phyloP scores from a whole-genome alignment of 352 stramenopile species.

The Pythium coloratum region DNA sequence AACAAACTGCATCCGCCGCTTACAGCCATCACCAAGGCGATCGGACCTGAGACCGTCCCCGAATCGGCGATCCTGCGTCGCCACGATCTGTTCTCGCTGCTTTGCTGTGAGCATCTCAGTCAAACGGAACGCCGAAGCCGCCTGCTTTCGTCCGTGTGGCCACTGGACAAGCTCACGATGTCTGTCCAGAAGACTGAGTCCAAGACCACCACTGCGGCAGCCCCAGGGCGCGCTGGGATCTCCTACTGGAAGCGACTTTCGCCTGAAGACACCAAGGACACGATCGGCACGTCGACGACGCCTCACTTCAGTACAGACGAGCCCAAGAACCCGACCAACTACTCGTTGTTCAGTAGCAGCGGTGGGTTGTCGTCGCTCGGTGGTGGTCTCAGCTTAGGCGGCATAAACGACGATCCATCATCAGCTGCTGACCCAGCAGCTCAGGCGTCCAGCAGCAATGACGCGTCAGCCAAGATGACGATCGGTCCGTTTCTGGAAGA shows the following conservation, averaged over 20 bases:
- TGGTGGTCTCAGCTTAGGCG: background rate
- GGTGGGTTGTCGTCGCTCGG: background rate
- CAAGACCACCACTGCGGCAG: background rate
- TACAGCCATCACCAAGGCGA: conserved; percentile 38
- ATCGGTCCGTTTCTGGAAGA: conserved; percentile 86
- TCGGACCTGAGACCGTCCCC: background rate
- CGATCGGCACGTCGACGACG: conserved; percentile 42
- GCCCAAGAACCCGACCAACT: conserved; percentile 55
- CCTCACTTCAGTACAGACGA: conserved; percentile 54
- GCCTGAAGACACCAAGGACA: conserved; percentile 70
- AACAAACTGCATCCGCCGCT: conserved; percentile 52
- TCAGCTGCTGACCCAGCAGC: background rate
- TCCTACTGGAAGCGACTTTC: conserved; percentile 67
- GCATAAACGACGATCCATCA: background rate
- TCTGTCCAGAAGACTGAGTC: background rate
- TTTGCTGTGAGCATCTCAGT: conserved; percentile 60
- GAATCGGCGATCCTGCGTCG: conserved; percentile 26
- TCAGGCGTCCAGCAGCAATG: background rate
- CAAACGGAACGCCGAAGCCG: conserved; percentile 71
- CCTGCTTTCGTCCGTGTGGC: conserved; percentile 48
- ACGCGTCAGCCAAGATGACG: conserved; percentile 42
- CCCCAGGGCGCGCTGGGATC: conserved; percentile 32
- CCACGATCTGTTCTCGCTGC: conserved; percentile 59
- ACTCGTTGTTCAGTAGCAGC: conserved; percentile 35
- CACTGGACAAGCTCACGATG: conserved; percentile 49